phyloP scores from a whole-genome alignment of 2,329 filamentous ascomycete genomes.

The Diaporthe humulicola region DNA sequence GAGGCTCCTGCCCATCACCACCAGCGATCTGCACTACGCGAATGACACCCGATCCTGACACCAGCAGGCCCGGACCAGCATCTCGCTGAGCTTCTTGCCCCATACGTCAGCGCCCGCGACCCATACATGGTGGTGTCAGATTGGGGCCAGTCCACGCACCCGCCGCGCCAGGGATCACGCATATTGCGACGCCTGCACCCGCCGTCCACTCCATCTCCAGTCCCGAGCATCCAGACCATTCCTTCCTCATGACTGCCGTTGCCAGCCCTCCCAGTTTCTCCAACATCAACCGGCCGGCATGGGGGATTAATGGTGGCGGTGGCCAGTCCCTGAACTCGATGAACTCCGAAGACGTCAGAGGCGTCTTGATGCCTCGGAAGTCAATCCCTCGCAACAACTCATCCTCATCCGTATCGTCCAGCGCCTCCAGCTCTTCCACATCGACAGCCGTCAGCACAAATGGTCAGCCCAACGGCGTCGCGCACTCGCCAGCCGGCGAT shows the following conservation, averaged over 20 bases:
- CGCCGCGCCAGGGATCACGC: conserved; percentile 32
- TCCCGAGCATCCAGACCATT: conserved; percentile 40
- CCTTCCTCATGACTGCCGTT: conserved; percentile 75
- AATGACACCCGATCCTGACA: conserved; percentile 31
- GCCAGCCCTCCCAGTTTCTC: conserved; percentile 74
- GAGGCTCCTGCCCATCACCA: conserved; percentile 24
- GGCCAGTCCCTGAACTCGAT: conserved; percentile 70
- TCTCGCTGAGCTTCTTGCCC: conserved; percentile 41
- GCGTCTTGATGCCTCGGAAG: conserved; percentile 93
- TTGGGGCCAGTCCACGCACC: conserved; percentile 34
- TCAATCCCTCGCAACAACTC: conserved; percentile 89
- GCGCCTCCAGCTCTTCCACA: conserved; percentile 68
- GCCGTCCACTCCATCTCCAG: conserved; percentile 40
- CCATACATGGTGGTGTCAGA: conserved; percentile 46
- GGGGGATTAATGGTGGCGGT: conserved; percentile 68
- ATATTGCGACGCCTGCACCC: conserved; percentile 43
- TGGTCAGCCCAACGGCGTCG: conserved; percentile 71
- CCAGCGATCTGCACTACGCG: conserved; percentile 25
- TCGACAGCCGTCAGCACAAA: conserved; percentile 75
- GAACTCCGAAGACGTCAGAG: conserved; percentile 86
- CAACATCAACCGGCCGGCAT: conserved; percentile 75
- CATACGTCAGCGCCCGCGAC: conserved; percentile 29
- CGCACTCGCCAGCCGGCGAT: conserved; percentile 61
- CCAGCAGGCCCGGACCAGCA: conserved; percentile 24
- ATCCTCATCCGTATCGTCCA: conserved; percentile 85